Conservation (phyloP, 345 rosid species). For the Sisymbrium irio region DNA sequence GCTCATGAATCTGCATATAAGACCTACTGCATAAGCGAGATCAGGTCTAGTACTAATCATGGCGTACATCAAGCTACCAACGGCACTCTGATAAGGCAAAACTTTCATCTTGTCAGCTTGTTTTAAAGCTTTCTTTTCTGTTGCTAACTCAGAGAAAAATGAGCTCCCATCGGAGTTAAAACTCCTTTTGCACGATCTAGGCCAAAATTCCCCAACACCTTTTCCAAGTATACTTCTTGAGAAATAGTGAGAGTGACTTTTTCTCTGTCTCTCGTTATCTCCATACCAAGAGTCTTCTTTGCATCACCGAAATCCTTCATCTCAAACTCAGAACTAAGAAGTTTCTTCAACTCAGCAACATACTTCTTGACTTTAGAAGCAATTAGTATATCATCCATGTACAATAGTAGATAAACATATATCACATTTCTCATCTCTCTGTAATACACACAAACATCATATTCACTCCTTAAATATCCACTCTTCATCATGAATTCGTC, state of each 20-base stretch:
- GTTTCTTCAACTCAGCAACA: too few relatives aligned
- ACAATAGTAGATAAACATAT: too few relatives aligned
- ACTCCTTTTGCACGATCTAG: not conserved
- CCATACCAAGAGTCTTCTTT: not conserved
- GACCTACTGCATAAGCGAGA: too few relatives aligned
- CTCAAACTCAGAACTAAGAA: too few relatives aligned
- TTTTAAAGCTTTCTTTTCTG: not conserved
- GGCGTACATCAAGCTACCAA: not conserved
- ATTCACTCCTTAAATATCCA: too few relatives aligned
- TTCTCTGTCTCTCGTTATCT: not conserved
- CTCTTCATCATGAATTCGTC: too few relatives aligned
- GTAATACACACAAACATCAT: too few relatives aligned
- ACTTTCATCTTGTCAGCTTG: not conserved
- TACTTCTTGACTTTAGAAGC: too few relatives aligned
- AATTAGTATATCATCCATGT: too few relatives aligned
- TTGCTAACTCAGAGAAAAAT: not conserved
- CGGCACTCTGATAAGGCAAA: not conserved
- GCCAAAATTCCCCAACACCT: not conserved
- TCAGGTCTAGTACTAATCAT: not conserved
- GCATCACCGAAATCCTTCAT: not conserved
- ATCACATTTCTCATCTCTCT: too few relatives aligned
- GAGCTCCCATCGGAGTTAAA: not conserved
- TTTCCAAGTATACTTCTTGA: not conserved
- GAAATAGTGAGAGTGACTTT: not conserved
- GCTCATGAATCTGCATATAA: too few relatives aligned